These are phyloP conservation scores for Crithidia bombi DNA, from an alignment of 208 protist genomes.

Conservation along the genomic window DNA sequence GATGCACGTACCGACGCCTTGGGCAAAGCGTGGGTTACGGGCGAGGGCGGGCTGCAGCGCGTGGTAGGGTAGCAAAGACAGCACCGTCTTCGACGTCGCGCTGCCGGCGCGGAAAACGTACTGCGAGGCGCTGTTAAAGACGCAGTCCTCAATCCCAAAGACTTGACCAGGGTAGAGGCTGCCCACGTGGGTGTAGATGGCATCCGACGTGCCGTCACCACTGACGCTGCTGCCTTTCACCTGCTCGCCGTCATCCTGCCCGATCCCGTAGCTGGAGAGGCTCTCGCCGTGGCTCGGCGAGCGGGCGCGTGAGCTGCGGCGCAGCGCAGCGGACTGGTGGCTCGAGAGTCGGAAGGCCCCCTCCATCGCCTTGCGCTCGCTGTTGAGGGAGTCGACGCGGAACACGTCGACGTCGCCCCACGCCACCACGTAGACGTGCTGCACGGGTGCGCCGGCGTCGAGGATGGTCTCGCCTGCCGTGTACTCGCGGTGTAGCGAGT, in stretches of 20 bases:
- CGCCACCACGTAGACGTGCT: conserved; percentile 71
- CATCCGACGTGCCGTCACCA: conserved; percentile 22
- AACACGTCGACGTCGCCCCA: conserved; percentile 84
- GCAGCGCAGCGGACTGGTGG: conserved; percentile 22
- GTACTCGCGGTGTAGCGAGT: conserved; percentile 78
- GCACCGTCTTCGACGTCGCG: conserved; percentile 57
- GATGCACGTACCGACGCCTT: conserved; percentile 68
- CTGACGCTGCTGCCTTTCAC: conserved; percentile 9
- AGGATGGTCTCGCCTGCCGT: conserved; percentile 61
- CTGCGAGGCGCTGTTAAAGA: conserved; percentile 59
- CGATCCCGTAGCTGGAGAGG: conserved; percentile 17
- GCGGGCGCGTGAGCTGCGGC: background rate
- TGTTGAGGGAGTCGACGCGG: conserved; percentile 32
- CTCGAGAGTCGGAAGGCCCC: conserved; percentile 32
- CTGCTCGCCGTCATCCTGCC: background rate
- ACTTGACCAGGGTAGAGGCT: conserved; percentile 62
- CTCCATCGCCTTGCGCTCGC: conserved; percentile 36
- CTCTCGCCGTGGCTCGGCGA: background rate
- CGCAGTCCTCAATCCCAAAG: conserved; percentile 75
- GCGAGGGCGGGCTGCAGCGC: conserved; percentile 43
- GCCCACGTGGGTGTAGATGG: conserved; percentile 55
- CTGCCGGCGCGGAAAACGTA: conserved; percentile 61
- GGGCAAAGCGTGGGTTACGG: conserved; percentile 62
- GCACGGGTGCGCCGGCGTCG: conserved; percentile 22
- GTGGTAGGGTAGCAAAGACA: conserved; percentile 64